Evolutionary conservation across 2,329 filamentous ascomycete genomes (phyloP), one percentile per base, ranked within the genome.

Genomic region (Verticillium nubilum): DNA sequence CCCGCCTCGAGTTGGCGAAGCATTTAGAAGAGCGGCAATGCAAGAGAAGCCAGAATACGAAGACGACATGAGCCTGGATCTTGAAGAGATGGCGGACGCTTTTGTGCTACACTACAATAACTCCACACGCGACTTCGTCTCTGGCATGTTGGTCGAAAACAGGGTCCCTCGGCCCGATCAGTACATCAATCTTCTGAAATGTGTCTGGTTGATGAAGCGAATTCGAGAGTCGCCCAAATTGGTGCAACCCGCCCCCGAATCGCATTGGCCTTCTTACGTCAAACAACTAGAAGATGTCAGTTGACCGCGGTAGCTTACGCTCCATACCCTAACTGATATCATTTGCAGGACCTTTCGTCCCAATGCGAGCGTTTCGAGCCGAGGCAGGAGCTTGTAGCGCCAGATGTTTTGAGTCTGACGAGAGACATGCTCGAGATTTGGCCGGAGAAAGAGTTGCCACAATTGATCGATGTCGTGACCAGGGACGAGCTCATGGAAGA

Each of bases 251-350:
- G 52, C 61, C 1, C 52, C 60, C 9, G 66, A 69, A 19, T 73
- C 71, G 2, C 71, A 73, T 33, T 73, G 71, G 71, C 71, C 71
- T n/a, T 73, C 71, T 1, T 73, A 72, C 27, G 59, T 67, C 15
- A 63, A 62, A 6, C 66, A 73, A 57, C 65, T 73, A 2, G 69
- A 73, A 59, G 67, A 72, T 42, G 71, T 72, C 55, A 65, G 70
- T 12, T 4, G 17, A n/a, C 12, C 25, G 5, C 3, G 19, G 1
- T 31, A 13, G 13, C 19, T 12, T 10, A 17, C 33, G 5, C 4
- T 50, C 13, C n/a, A 25, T 13, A n/a, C 15, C 12, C 52, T 50
- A 12, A 60, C 29, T 27, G 23, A 17, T 19, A 15, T 33, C 37
- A n/a, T 5, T 6, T 15, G n/a, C 27, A 72, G 70, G 64, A 68